Evolutionary conservation across 345 rosid genomes (phyloP), one percentile per base, ranked within the genome.

Genomic region (Acer saccharum): DNA sequence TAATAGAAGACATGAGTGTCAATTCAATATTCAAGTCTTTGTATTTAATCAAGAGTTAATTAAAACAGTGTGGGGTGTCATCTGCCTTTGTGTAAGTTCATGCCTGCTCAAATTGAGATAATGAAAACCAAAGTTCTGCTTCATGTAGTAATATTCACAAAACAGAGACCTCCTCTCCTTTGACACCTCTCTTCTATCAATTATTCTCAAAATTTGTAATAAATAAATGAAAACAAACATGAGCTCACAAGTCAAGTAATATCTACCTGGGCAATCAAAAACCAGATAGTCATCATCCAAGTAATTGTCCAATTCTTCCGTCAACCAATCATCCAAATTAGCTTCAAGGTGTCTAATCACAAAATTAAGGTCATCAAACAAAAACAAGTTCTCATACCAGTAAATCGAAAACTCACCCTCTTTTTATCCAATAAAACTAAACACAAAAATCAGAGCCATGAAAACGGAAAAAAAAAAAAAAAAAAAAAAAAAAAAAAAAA

Each of bases 241-340:
- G 29, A 25, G 39, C 68, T 61, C 55, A 70, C 1, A 55, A 1
- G 63, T 7, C 52, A 70, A 71, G 9, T 55, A 25, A 69, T 12
- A 39, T 18, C 65, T 73, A 93, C 99, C 99, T 91, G 98, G 99
- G 80, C 99, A 93, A 74, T 93, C 97, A 74, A 95, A 95, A 55
- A 93, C 87, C 55, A 95, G 87, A 77, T 92, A 93, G 83, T 93
- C 98, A 73, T 93, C 99, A 7, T 95, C 97, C 87, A 87, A 39
- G 86, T 89, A 91, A 81, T 92, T 87, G 61, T 93, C 99, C 87
- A 95, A 81, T 85, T 93, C 98, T 81, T 91, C 99, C 16, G 89
- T 79, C 72, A 95, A 81, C 97, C 98, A 92, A 54, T 87, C 93
- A 84, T 94, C 98, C 82, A 93, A 77, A 82, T 83, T 95, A 74